phyloP scores from a whole-genome alignment of 2,329 filamentous ascomycete species.

The Coniochaeta prunicola region DNA sequence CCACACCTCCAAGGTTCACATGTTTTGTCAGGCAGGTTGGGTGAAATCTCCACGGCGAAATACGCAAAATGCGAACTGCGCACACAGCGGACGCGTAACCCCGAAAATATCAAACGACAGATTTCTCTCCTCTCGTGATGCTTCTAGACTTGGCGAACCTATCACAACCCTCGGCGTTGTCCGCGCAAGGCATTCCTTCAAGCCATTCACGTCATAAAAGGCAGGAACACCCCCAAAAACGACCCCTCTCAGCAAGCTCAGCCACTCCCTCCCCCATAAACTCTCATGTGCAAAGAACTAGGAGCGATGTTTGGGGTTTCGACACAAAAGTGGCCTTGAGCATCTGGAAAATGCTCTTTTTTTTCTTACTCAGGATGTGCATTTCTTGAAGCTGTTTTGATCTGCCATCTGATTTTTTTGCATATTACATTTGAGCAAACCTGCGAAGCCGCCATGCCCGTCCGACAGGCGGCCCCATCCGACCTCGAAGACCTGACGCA shows the following conservation, averaged over 20 bases:
- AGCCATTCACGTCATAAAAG: neutral
- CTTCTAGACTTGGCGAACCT: neutral
- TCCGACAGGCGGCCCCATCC: slow-evolving; percentile 11
- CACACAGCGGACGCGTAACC: neutral
- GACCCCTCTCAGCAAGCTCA: neutral
- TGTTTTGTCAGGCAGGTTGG: neutral
- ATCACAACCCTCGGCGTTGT: neutral
- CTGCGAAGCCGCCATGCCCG: neutral
- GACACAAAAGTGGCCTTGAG: neutral
- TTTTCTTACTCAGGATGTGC: neutral
- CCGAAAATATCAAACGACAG: neutral
- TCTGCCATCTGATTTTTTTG: neutral
- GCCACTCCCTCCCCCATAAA: neutral
- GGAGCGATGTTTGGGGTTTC: neutral
- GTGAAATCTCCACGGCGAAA: neutral
- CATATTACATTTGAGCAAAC: neutral
- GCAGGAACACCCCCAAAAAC: neutral
- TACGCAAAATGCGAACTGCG: neutral
- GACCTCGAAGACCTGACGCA: slow-evolving; percentile 15
- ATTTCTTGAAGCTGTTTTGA: neutral
- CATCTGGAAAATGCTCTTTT: neutral
- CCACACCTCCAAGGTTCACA: neutral
- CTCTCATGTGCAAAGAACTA: neutral
- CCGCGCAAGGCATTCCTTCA: neutral
- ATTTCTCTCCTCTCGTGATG: neutral